A percentile compares a stretch with the other conserved stretches of the same genome.
phyloP scores from a whole-genome alignment of 371 early-diverging fungal genomes.

The Nematocida major region DNA sequence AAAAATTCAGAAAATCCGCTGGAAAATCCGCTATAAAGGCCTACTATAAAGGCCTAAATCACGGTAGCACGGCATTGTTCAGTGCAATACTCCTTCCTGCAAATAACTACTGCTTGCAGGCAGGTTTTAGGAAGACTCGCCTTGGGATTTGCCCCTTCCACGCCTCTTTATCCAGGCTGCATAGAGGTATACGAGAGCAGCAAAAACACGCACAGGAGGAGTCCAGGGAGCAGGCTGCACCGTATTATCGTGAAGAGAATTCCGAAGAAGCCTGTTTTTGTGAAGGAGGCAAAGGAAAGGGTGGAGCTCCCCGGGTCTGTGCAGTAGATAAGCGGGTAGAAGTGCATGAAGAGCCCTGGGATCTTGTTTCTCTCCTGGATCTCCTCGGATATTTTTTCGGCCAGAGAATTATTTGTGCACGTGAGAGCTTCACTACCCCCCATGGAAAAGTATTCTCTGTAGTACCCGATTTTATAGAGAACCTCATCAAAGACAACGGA shows the following conservation, averaged over 20 bases:
- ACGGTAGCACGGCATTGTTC: not conserved
- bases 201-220: not conserved
- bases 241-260: not conserved
- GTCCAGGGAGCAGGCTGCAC: not conserved
- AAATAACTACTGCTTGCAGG: no score
- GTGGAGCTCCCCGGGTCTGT: not conserved
- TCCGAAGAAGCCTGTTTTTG: not conserved
- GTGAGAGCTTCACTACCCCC: no score
- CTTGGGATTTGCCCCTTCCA: no score
- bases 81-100: not conserved
- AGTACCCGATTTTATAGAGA: not conserved
- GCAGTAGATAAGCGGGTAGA: not conserved
- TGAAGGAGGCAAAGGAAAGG: not conserved
- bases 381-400: not conserved
- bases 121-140: no score
- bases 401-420: not conserved
- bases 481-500: not conserved
- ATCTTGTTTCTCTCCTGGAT: not conserved
- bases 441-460: not conserved
- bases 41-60: no score
- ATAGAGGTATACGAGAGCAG: not conserved
- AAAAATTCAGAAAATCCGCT: no score
- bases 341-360: not conserved
- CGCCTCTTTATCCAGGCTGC: no score
- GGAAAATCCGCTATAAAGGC: no score